Base-by-base conservation (phyloP, 2,329 filamentous ascomycete genomes). In the Cladorrhinum sp. region DNA sequence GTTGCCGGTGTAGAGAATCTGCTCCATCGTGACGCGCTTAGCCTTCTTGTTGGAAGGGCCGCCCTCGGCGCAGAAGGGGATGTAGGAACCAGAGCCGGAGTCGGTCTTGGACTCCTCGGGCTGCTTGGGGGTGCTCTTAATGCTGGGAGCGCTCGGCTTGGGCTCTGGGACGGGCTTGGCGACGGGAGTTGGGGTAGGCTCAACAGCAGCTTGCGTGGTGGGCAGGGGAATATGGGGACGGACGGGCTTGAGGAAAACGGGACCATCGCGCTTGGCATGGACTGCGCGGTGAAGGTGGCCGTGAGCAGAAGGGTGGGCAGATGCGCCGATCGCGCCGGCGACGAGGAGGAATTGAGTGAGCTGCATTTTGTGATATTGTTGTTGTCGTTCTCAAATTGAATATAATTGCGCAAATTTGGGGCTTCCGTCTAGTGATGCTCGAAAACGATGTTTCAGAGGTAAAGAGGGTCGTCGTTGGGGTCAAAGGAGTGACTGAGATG, bases 1-100 rank as follows among this genome's bases (percentile, higher is more conserved):
- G 75, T 84, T 83, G 66, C 81, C 81, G 3, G 65, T 68, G 72
- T 79, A 79, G 59, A 73, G 72, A 64, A 83, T 80, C 64, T 83
- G 68, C 59, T 72, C 74, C 42, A 67, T 16, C 59, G 80, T 79
- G 66, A 82, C 75, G 65, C 80, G 77, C 77, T 83, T 81, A 53
- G 26, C 30, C 70, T 72, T 65, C 69, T 70, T 61, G 57, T 55
- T 28, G 62, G 60, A 58, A 59, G 64, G 61, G 63, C 62, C 63
- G 62, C 72, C 67, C 67, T 74, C 73, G 64, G 61, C 63, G 69
- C 75, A 77, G 69, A 76, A 72, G 67, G 70, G 55, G 18, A 65
- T 66, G 64, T 65, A 72, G 24, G 59, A 52, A 51, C 50, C 60
- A 30, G 64, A 46, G 54, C 57, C 67, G 42, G 52, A 33, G 16